Conservation (phyloP, 208 protist species). For the Trichomonas vaginalis region DNA sequence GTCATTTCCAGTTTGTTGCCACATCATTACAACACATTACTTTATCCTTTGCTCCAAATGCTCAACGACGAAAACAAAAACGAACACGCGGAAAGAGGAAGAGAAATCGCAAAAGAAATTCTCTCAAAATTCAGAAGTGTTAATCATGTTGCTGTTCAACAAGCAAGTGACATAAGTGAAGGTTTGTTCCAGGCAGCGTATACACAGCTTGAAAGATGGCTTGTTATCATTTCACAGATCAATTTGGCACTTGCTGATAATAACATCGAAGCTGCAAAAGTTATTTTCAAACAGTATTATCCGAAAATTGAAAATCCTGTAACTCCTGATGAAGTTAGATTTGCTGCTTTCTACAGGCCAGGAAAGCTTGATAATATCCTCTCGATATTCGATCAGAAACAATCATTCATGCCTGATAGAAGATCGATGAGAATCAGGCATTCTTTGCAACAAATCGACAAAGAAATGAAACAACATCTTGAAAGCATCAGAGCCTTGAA, state of each 20-base stretch:
- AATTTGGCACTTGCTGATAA: neutral
- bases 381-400: neutral
- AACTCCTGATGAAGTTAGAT: neutral
- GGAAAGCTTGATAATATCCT: neutral
- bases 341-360: neutral
- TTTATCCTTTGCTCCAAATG: neutral
- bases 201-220: neutral
- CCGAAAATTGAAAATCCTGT: neutral
- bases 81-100: neutral
- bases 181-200: neutral
- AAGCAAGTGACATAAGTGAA: neutral
- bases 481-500: neutral
- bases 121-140: neutral
- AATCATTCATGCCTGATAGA: neutral
- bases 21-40: neutral
- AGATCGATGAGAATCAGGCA: neutral
- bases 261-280: neutral
- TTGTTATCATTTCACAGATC: neutral
- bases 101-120: neutral
- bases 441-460: neutral
- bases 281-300: neutral
- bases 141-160: neutral
- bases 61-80: neutral
- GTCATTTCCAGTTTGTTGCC: neutral
- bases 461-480: neutral